Evolutionary conservation across 345 rosid species (phyloP).

Genomic region (Pelargonium nanum): DNA sequence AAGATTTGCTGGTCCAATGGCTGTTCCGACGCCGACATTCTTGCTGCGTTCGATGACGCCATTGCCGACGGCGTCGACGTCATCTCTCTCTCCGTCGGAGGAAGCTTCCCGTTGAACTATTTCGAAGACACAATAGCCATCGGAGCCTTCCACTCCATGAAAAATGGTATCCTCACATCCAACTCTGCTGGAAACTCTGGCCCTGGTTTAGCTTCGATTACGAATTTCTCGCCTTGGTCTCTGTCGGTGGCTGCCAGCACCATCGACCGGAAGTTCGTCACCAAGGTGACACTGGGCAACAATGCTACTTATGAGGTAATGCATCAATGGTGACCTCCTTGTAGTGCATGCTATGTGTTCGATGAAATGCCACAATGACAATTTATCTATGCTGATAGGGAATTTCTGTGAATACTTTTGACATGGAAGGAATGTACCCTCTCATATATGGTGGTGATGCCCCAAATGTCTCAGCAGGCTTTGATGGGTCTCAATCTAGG

Average conservation of each 20-base stretch:
- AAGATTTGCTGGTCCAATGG: conserved; percentile 25
- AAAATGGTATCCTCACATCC: conserved; percentile 17
- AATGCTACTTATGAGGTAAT: conserved; percentile 19
- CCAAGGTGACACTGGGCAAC: conserved; percentile 24
- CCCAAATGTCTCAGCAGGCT: conserved; percentile 9
- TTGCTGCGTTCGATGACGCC: conserved; percentile 32
- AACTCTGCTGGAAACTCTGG: conserved; percentile 16
- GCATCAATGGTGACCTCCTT: not conserved
- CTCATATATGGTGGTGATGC: conserved; percentile 25
- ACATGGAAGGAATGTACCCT: conserved; percentile 7
- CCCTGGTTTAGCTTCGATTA: conserved; percentile 2
- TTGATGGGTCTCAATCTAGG: conserved; percentile 10
- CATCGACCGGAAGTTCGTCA: conserved; percentile 23
- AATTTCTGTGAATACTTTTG: conserved; percentile 14
- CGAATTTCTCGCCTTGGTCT: conserved; percentile 23
- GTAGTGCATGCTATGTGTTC: not conserved
- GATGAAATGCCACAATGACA: not conserved
- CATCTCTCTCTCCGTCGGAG: conserved; percentile 15
- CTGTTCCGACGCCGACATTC: conserved; percentile 19
- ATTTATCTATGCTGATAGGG: conserved; percentile 9
- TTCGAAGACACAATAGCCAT: conserved; percentile 15
- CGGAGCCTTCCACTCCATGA: conserved; percentile 23
- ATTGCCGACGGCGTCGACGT: conserved; percentile 18
- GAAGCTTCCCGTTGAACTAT: not conserved
- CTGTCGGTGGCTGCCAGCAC: conserved; percentile 36